These are phyloP conservation scores for Solanum hybrid DNA, from an alignment of 305 asterid species.

Conservation along the genomic window DNA sequence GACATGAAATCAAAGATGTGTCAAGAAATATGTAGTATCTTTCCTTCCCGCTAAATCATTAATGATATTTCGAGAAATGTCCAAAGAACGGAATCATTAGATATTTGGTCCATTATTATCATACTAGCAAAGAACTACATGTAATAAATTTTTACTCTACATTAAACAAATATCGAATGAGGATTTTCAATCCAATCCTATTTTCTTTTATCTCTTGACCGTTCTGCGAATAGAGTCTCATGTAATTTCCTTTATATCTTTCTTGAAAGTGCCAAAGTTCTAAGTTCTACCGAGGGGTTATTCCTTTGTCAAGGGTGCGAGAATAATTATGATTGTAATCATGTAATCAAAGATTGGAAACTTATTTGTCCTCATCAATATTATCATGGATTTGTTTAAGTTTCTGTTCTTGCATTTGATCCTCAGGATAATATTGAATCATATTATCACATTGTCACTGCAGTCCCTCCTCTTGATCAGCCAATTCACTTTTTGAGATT, in stretches of 20 bases:
- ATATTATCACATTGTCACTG: neutral
- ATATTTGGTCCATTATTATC: neutral
- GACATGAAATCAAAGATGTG: neutral
- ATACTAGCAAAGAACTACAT: neutral
- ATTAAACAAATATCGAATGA: too few species aligned
- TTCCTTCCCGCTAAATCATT: neutral
- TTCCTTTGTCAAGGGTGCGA: neutral
- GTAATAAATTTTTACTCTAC: too few species aligned
- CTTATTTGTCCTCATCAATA: neutral
- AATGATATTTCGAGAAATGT: too few species aligned
- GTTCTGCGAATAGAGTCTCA: neutral
- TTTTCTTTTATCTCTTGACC: neutral
- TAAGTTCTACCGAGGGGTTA: neutral
- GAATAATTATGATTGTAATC: neutral
- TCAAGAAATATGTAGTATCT: neutral
- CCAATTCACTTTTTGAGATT: neutral
- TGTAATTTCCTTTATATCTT: neutral
- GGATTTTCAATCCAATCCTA: too few species aligned
- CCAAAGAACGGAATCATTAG: neutral
- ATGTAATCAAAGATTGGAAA: too few species aligned
- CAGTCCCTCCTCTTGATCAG: neutral
- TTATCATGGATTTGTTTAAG: neutral
- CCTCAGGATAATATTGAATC: neutral
- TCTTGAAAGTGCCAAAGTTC: neutral
- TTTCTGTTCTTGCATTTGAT: neutral